Conservation (phyloP, 78 protist genomes). For the Pelomyxa schiedti region DNA sequence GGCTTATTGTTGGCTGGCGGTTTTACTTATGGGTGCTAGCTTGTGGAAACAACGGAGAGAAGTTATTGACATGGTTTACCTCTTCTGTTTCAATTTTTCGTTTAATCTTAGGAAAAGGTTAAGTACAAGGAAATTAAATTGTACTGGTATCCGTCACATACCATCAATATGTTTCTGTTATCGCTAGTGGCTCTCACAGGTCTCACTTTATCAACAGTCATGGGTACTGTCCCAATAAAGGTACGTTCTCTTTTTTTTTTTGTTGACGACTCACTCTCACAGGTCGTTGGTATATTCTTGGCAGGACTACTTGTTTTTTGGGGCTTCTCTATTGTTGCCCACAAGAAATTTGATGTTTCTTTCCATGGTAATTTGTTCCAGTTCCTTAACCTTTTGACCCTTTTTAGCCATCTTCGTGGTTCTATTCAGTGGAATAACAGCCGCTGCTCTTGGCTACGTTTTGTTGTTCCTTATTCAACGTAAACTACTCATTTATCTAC, state of each 20-base stretch:
- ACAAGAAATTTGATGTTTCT: background rate
- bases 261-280: too few relatives aligned
- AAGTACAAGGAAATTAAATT: background rate
- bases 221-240: background rate
- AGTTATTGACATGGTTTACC: too few relatives aligned
- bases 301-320: background rate
- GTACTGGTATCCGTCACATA: background rate
- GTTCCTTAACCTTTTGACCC: too few relatives aligned
- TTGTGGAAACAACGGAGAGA: too few relatives aligned
- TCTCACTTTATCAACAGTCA: background rate
- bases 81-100: too few relatives aligned
- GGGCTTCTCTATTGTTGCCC: background rate
- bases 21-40: background rate
- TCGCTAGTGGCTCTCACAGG: background rate
- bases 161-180: background rate
- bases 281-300: background rate
- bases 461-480: background rate
- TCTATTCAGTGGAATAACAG: background rate
- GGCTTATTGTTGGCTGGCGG: background rate
- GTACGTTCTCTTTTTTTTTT: too few relatives aligned
- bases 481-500: too few relatives aligned
- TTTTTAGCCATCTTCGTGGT: background rate
- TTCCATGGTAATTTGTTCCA: too few relatives aligned
- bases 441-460: background rate
- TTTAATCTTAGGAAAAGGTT: too few relatives aligned